Base-by-base conservation (phyloP, 177 flowering plant species). In the Telopea speciosissima region DNA sequence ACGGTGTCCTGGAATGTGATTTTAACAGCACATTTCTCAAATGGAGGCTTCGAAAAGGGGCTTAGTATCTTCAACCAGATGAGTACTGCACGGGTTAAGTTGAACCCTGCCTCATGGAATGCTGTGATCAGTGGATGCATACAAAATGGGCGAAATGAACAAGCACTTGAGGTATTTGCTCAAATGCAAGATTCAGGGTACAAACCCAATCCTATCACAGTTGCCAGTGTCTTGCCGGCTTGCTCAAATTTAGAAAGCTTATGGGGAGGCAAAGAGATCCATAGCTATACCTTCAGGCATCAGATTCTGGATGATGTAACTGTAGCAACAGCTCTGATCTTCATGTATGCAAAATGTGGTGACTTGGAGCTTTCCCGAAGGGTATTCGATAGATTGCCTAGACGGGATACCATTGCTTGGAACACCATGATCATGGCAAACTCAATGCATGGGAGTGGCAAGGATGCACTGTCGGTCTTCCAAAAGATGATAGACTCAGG, bases 321-420 rank as follows among this genome's bases (percentile, higher is more conserved):
- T n/a, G 63, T 74, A 9, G 72, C 72, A 44, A 89, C 86, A 24
- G 87, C 89, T 49, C 69, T 89, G 28, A 64, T 89, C 60, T 71
- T 72, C 62, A 81, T 85, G 87, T 87, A 87, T 81, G 87, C 87
- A 5, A 86, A 86, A 73, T 85, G 92, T 77, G 92, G 88, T 65
- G 77, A 84, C 24, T 69, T 89, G 68, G 81, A 82, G n/a, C 33
- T 71, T 28, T 80, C 88, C 3, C 52, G 68, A 44, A 72, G 71
- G 63, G 76, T 84, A 21, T 89, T 87, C 69, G 45, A 68, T 68
- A 70, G 49, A 67, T 76, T 87, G 80, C 67, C 78, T 1, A 67
- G 66, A 33, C 83, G 70, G 68, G 89, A 89, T 74, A 77, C 78
- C 0, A 71, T 87, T 54, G 77, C 93, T 61, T 89, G 90, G 93